Evolutionary conservation across 192 early-diverging fungal genomes (phyloP).

Genomic region (Coemansia sp.): DNA sequence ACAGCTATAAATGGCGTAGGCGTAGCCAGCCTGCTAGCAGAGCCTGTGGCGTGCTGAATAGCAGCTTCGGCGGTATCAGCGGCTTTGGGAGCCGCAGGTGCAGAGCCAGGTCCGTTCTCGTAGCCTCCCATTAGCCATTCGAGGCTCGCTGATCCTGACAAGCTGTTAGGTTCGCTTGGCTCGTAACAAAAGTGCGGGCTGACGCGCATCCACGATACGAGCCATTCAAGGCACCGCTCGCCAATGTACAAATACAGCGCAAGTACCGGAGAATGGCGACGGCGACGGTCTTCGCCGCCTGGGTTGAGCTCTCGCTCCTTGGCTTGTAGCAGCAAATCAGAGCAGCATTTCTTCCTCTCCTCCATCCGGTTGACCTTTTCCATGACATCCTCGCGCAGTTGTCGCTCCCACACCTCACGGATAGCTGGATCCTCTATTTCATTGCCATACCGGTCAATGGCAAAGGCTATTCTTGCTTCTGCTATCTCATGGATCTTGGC

Average conservation of each 20-base stretch:
- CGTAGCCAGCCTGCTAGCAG: neutral
- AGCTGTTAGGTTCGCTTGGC: neutral
- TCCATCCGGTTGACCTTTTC: slow-evolving; percentile 22
- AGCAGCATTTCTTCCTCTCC: slow-evolving; percentile 5
- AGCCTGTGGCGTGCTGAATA: neutral
- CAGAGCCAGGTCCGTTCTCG: slow-evolving; percentile 1
- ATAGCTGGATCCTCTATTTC: slow-evolving; percentile 18
- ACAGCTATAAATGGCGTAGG: slow-evolving; percentile 21
- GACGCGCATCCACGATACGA: slow-evolving; percentile 18
- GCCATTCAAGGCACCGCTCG: slow-evolving; percentile 20
- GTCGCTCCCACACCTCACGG: slow-evolving; percentile 34
- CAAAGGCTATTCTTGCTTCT: slow-evolving; percentile 6
- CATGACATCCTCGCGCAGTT: slow-evolving; percentile 22
- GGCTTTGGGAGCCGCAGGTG: neutral
- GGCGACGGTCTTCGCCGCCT: neutral
- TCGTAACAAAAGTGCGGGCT: slow-evolving; percentile 33
- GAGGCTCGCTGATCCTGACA: slow-evolving; percentile 3
- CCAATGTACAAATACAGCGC: slow-evolving; percentile 22
- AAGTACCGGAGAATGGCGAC: slow-evolving; percentile 12
- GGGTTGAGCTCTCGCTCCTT: slow-evolving; percentile 5
- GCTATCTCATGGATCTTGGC: slow-evolving; percentile 19
- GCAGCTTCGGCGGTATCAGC: neutral
- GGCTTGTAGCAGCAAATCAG: slow-evolving; percentile 7
- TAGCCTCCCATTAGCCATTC: slow-evolving; percentile 11
- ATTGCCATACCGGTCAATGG: slow-evolving; percentile 1